phyloP scores from a whole-genome alignment of 768 basidiomycete species.

The Dentipellis fragilis region DNA sequence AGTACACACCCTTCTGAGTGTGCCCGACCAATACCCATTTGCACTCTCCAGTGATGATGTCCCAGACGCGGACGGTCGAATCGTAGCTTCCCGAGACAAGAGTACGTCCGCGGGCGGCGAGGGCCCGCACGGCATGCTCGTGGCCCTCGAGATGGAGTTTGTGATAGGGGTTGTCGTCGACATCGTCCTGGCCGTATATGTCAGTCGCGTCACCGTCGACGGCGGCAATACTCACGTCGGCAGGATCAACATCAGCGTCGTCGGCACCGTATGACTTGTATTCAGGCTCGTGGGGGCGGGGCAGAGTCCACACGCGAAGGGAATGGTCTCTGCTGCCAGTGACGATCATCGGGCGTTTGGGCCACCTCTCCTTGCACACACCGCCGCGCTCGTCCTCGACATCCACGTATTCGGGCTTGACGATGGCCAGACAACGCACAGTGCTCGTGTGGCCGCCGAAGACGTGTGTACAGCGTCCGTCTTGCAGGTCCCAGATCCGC shows the following conservation, averaged over 20 bases:
- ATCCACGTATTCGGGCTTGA: slow-evolving; percentile 84
- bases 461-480: slow-evolving; percentile 78
- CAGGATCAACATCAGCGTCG: slow-evolving; percentile 48
- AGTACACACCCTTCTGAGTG: slow-evolving; percentile 75
- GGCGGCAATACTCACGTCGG: slow-evolving; percentile 26
- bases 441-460: slow-evolving; percentile 97
- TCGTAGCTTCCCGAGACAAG: slow-evolving; percentile 96
- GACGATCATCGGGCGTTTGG: slow-evolving; percentile 61
- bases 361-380: slow-evolving; percentile 60
- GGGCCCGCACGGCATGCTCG: slow-evolving; percentile 81
- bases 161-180: slow-evolving; percentile 81
- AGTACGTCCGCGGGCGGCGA: slow-evolving; percentile 84
- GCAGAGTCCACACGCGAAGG: slow-evolving; percentile 58
- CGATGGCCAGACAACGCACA: slow-evolving; percentile 90
- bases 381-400: slow-evolving; percentile 55
- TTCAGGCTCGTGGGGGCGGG: slow-evolving; percentile 62
- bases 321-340: slow-evolving; percentile 65
- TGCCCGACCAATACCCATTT: slow-evolving; percentile 79
- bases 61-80: slow-evolving; percentile 92
- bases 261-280: slow-evolving; percentile 59
- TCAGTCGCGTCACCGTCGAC: neutral
- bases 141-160: slow-evolving; percentile 79
- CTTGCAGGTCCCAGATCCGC: slow-evolving; percentile 79
- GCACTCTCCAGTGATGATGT: slow-evolving; percentile 74
- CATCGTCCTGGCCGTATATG: slow-evolving; percentile 41